Evolutionary conservation across 1,284 basidiomycete species (phyloP), one percentile per base, ranked within the genome.

Genomic region (Meripilus lineatus): DNA sequence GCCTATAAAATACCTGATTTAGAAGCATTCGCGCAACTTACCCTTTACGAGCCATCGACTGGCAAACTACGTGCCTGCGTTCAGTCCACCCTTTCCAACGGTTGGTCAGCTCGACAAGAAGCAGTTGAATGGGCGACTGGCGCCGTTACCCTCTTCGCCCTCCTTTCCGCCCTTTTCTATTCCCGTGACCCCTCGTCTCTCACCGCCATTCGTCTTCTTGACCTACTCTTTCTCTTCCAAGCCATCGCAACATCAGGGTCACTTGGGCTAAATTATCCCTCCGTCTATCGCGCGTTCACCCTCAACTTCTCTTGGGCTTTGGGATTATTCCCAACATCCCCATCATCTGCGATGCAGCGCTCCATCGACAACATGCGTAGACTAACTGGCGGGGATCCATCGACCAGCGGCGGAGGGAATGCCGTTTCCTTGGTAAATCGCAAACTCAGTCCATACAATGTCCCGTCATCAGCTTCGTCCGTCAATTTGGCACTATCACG

Each of bases 251-350:
- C 55, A 7, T 81, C 85, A 2, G 86, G 74, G 5, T 72, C 97
- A 53, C 75, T 97, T 48, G 77, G 80, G 52, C 76, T 98, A 56
- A 89, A 95, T 63, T 96, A 92, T 60, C 90, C 95, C 1, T 75
- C 79, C 32, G 77, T 86, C 11, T 96, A 92, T 62, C 74, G 80
- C 46, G 74, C 84, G 15, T 96, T 84, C 56, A 74, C 86, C 1
- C 72, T 84, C 54, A 96, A 96, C 62, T 95, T 96, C 55, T 78
- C 83, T 1, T 97, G 93, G 93, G 75, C 89, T 1, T 65, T 95
- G 54, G 90, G 89, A 0, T 68, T 98, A n/a, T 80, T 97, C 59
- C 64, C 78, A 34, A 71, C 79, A 18, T 68, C 73, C 3, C 56
- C 71, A 2, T 61, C 67, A 5, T 77, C 75, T 4, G 62, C 74